Evolutionary conservation across 345 rosid species (phyloP), one percentile per base, ranked within the genome.

Genomic region (Aethionema arabicum): DNA sequence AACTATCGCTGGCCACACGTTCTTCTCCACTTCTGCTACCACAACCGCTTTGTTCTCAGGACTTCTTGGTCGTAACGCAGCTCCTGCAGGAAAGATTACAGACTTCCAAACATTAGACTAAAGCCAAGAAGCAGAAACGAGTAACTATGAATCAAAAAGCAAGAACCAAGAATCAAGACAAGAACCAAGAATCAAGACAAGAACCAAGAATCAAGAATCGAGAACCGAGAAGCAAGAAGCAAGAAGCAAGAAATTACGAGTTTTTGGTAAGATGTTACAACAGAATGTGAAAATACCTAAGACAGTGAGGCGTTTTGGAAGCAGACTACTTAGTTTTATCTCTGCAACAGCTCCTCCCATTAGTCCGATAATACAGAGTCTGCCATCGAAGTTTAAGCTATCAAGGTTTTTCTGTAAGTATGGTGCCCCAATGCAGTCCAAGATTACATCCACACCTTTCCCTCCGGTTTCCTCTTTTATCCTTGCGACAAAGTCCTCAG

Each of bases 401-500:
- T 85, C 87, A 0, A 91, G 81, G 63, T 91, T 91, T 56, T 30
- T 74, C 76, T 91, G 88, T 45, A 91, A 62, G 73, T 88, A 91
- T 61, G 95, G 41, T 14, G 92, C 98, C 52, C 98, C 98, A 8
- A 91, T 51, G 47, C 84, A 79, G 69, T 91, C 92, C 70, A 91
- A 78, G 75, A 91, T 86, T 10, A 88, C 95, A 61, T 91, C 88
- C 30, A 88, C 90, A 83, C 98, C 98, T 79, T 85, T 88, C 36
- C 98, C 96, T 54, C 62, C 76, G 0, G 96, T 85, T 88, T 83
- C 98, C 8, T 81, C 90, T 80, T 86, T 88, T 5, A 82, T 85
- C 41, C 82, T 82, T 50, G 88, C 67, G 14, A 85, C 95, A 67
- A 91, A 91, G 80, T 91, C 96, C 73, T 88, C 92, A 2, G 82